phyloP scores from a whole-genome alignment of 1,284 basidiomycete species.

The Cryptococcus maquisensis region DNA sequence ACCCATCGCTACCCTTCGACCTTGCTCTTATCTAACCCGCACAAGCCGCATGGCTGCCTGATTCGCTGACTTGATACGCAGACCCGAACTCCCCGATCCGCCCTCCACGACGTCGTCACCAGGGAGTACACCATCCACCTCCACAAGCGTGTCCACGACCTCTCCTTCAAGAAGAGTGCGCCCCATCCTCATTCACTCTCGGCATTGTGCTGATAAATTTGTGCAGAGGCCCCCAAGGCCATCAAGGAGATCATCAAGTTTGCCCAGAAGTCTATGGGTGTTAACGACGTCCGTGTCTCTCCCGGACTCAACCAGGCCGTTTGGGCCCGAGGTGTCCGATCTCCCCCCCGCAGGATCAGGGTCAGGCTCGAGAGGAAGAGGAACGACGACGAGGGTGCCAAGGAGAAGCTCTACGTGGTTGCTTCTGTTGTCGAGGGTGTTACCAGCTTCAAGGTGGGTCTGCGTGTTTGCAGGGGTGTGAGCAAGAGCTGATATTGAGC shows the following conservation, averaged over 20 bases:
- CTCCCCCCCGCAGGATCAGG: conserved; percentile 80
- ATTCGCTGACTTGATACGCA: conserved; percentile 36
- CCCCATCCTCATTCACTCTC: not conserved
- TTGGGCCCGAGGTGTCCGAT: conserved; percentile 79
- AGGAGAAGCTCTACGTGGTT: conserved; percentile 94
- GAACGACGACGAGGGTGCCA: conserved; percentile 92
- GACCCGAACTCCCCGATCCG: conserved; percentile 83
- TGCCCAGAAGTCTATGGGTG: conserved; percentile 90
- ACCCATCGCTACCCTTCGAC: not conserved
- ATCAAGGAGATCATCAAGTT: conserved; percentile 87
- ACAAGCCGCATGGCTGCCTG: not conserved
- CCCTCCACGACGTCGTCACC: conserved; percentile 92
- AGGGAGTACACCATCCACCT: conserved; percentile 95
- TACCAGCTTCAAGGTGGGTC: conserved; percentile 72
- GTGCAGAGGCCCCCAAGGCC: conserved; percentile 69
- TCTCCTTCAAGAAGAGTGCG: conserved; percentile 83
- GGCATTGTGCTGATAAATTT: not conserved
- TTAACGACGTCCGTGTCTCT: conserved; percentile 83
- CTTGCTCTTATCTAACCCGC: not conserved
- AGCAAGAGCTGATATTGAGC: not conserved
- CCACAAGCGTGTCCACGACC: conserved; percentile 86
- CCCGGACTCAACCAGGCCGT: conserved; percentile 90
- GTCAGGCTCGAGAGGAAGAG: conserved; percentile 91
- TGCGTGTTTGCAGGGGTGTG: not conserved
- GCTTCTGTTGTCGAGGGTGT: conserved; percentile 73